Evolutionary conservation across 495 filamentous ascomycete species (phyloP), one percentile per base, ranked within the genome.

Genomic region (Jackrogersella multiformis): DNA sequence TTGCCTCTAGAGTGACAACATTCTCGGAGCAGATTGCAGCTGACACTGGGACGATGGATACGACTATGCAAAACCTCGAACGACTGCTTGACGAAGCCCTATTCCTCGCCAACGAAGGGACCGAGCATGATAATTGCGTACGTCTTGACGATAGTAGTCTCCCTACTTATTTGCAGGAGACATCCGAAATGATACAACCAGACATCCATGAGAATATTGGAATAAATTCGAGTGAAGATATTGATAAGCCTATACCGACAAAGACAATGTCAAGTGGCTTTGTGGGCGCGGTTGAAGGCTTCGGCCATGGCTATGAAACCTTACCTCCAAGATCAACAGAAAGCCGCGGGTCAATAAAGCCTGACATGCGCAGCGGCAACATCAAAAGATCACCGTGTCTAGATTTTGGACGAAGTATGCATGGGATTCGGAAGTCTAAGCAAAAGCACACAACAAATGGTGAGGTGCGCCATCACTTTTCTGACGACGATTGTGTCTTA

Each of bases 21-120:
- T 73, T 66, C 59, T 70, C 73, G 1, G 44, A 20, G 6, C 13
- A 69, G 49, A 73, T 51, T 20, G 51, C 42, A 1, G 61, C 57
- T 0, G 68, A 68, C 28, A 44, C 53, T 0, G 38, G 59, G 10
- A 42, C 61, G 10, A 74, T 74, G 67, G 54, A 74, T 51, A 65
- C 61, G 20, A 78, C 78, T 6, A 73, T 84, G 63, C 71, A 67
- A 13, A 75, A 81, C 52, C 74, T 85, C 26, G 83, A 86, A 51
- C 63, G 73, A 41, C 74, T 85, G 10, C 73, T 85, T 15, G 74
- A 72, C 34, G 79, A 84, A 66, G 83, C 82, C 15, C 58, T 82
- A 15, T 71, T 67, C 0, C 67, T 86, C 16, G 82, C 80, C 15
- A 72, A 77, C 21, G 68, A 81, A 53, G 76, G 70, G 45, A 73